Evolutionary conservation across 345 rosid genomes (phyloP).

Genomic region (Arabidopsis thaliana): TAIR10.1 NC_003076.8:18193001-18193500

Average conservation of each 20-base stretch:
- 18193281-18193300: not conserved
- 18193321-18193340: conserved; percentile 1
- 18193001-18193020: conserved; percentile 33
- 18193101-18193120: conserved; percentile 27
- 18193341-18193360: not conserved
- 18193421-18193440: too few relatives aligned
- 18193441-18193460: too few relatives aligned
- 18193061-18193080: conserved; percentile 37
- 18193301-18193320: not conserved
- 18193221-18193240: not conserved
- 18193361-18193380: too few relatives aligned
- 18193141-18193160: conserved; percentile 40
- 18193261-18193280: not conserved
- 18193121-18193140: conserved; percentile 18
- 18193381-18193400: not conserved
- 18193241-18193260: not conserved
- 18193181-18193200: not conserved
- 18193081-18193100: conserved; percentile 8
- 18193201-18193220: conserved; percentile 17
- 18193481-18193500: too few relatives aligned
- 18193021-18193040: not conserved
- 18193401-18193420: too few relatives aligned
- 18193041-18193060: not conserved
- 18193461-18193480: too few relatives aligned
- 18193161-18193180: conserved; percentile 5